phyloP scores from a whole-genome alignment of 2,329 filamentous ascomycete species.

The Penicillium sp. region DNA sequence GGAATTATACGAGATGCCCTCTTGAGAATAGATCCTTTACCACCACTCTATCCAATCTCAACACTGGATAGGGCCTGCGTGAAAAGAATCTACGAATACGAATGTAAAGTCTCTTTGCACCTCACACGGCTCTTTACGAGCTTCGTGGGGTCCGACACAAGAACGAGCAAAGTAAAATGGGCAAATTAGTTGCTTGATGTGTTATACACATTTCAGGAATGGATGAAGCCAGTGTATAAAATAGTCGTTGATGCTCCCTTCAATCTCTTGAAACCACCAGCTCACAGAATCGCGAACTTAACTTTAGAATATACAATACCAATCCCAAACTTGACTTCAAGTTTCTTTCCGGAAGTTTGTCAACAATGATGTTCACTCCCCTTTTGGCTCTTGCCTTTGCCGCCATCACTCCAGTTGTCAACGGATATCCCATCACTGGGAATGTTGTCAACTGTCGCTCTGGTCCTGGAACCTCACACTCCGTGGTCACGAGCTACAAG shows the following conservation, averaged over 20 bases:
- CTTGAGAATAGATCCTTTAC: neutral
- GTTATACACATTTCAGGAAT: neutral
- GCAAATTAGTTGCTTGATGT: neutral
- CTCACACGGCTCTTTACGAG: neutral
- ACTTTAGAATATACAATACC: neutral
- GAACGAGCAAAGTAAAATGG: neutral
- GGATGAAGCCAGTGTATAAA: neutral
- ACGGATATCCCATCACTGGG: slow-evolving; percentile 16
- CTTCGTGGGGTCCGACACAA: slow-evolving; percentile 1
- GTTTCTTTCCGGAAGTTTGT: neutral
- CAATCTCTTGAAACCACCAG: neutral
- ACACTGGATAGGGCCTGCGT: neutral
- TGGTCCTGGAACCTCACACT: slow-evolving; percentile 19
- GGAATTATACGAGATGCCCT: neutral
- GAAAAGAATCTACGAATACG: neutral
- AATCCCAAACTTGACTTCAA: neutral
- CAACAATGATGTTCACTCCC: slow-evolving; percentile 8
- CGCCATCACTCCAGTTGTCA: slow-evolving; percentile 5
- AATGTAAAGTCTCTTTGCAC: neutral
- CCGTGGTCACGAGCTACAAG: slow-evolving; percentile 17
- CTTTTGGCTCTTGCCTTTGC: slow-evolving; percentile 9
- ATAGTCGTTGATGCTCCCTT: neutral
- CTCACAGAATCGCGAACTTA: neutral
- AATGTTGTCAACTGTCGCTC: slow-evolving; percentile 20
- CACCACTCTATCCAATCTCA: neutral